Evolutionary conservation across 441 rosid genomes (phyloP), one percentile per base, ranked within the genome.

Genomic region (Omphalea diandra): DNA sequence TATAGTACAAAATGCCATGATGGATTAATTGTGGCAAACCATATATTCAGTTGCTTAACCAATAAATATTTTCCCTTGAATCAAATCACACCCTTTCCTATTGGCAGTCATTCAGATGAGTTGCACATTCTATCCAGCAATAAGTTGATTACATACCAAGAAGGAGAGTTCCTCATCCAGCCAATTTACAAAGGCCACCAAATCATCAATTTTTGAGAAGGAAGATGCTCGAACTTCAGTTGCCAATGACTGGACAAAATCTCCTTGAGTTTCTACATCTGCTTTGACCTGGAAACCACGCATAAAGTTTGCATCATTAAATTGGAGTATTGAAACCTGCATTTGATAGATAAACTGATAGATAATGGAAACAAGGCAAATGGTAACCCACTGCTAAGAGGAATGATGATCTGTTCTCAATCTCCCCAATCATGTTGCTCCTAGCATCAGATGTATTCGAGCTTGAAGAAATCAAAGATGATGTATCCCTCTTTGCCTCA

Each of bases 241-340:
- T 63, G 97, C 98, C 75, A 95, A 77, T 10, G 98, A 94, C 87
- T 87, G 93, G 63, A 94, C 94, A 75, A 94, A 94, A 71, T 94
- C 99, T 8, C 99, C 98, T 84, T 94, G 99, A 72, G 94, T 89
- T 83, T 95, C 99, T 36, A 95, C 99, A 70, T 95, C 99, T 11
- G 98, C 99, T 85, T 90, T 95, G 27, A 92, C 97, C 99, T 94
- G 83, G 68, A 81, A 72, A 54, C 72, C 65, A 57, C 62, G 72
- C 53, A n/a, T n/a, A 61, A 2, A 49, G 35, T 78, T 67, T 22
- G 55, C 65, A 33, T 57, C 58, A 54, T 72, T 75, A 67, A 57
- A 46, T 59, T 58, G 32, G 60, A 72, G 47, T 43, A 60, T 67
- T 36, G 47, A 61, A 56, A 54, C 14, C 53, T 29, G 41, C 7